Evolutionary conservation across 768 basidiomycete genomes (phyloP).

Genomic region (Psilocybe tampanensis): DNA sequence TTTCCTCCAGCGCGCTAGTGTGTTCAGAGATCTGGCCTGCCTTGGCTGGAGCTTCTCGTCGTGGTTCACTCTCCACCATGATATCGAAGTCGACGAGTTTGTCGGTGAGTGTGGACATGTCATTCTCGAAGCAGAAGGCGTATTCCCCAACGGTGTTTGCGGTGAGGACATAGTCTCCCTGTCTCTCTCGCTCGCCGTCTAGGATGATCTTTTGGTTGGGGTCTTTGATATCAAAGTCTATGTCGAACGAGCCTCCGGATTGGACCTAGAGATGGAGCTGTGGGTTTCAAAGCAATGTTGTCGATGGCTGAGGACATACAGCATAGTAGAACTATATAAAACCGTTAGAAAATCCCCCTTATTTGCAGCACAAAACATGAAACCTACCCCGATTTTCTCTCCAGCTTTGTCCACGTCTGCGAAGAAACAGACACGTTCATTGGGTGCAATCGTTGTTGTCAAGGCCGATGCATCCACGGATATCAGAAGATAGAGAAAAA

Average conservation of each 20-base stretch:
- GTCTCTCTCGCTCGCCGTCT: constrained; percentile 86
- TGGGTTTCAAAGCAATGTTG: not conserved
- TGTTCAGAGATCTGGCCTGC: constrained; percentile 89
- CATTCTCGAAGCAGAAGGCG: constrained; percentile 97
- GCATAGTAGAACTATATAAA: constrained; percentile 91
- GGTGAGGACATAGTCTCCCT: constrained; percentile 97
- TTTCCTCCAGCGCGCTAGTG: constrained; percentile 92
- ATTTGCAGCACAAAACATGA: not conserved
- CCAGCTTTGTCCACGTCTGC: constrained; percentile 95
- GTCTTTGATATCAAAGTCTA: constrained; percentile 92
- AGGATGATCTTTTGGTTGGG: constrained; percentile 87
- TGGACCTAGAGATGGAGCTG: constrained; percentile 70
- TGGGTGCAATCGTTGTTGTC: constrained; percentile 77
- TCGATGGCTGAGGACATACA: constrained; percentile 44
- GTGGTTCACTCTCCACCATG: constrained; percentile 97
- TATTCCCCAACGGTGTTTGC: constrained; percentile 92
- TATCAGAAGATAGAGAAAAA: constrained; percentile 37
- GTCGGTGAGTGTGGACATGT: constrained; percentile 92
- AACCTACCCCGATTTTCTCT: constrained; percentile 84
- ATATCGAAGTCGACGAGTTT: constrained; percentile 96
- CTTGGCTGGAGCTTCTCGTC: constrained; percentile 87
- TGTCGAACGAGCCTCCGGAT: constrained; percentile 96
- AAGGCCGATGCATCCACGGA: constrained; percentile 61
- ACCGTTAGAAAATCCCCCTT: constrained; percentile 12
- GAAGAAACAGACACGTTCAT: constrained; percentile 90